phyloP scores from a whole-genome alignment of 805 yeast genomes.

The Starmerella kuoi region DNA sequence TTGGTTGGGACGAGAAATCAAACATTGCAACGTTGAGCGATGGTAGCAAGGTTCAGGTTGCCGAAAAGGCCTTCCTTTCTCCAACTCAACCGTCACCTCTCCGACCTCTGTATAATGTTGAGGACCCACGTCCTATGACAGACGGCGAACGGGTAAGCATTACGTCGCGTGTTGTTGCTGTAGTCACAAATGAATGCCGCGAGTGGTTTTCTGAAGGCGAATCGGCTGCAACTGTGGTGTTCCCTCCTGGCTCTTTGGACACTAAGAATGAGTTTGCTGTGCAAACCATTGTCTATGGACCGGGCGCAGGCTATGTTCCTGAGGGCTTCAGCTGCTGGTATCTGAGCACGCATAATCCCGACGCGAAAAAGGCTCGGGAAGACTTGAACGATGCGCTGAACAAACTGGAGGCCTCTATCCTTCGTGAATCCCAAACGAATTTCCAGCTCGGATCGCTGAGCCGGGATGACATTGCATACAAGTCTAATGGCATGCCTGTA shows the following conservation, averaged over 20 bases:
- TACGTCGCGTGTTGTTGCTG: slow-evolving; percentile 64
- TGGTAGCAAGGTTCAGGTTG: slow-evolving; percentile 59
- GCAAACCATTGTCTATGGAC: slow-evolving; percentile 77
- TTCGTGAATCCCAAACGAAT: slow-evolving; percentile 62
- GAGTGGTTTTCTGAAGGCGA: slow-evolving; percentile 89
- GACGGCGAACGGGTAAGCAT: slow-evolving; percentile 25
- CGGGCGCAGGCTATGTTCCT: slow-evolving; percentile 80
- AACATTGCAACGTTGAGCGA: slow-evolving; percentile 53
- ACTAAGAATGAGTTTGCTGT: slow-evolving; percentile 57
- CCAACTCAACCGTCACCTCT: slow-evolving; percentile 33
- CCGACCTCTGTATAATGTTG: slow-evolving; percentile 17
- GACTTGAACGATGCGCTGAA: slow-evolving; percentile 72
- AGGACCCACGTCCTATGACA: slow-evolving; percentile 6
- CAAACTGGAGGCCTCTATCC: slow-evolving; percentile 65
- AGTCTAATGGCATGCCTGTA: slow-evolving; percentile 51
- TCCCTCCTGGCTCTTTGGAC: slow-evolving; percentile 74
- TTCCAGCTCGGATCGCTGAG: slow-evolving; percentile 43
- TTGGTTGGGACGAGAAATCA: slow-evolving; percentile 50
- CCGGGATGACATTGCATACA: slow-evolving; percentile 43
- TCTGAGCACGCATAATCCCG: slow-evolving; percentile 58
- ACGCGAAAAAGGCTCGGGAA: slow-evolving; percentile 46
- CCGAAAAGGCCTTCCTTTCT: slow-evolving; percentile 67
- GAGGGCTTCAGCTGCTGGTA: slow-evolving; percentile 85
- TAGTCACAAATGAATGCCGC: slow-evolving; percentile 73
- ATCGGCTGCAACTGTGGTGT: slow-evolving; percentile 74